A percentile compares a stretch with the other conserved stretches of the same genome.
These are phyloP conservation scores for Botrytis porri DNA, from an alignment of 2,329 filamentous ascomycete genomes.

Conservation along the genomic window DNA sequence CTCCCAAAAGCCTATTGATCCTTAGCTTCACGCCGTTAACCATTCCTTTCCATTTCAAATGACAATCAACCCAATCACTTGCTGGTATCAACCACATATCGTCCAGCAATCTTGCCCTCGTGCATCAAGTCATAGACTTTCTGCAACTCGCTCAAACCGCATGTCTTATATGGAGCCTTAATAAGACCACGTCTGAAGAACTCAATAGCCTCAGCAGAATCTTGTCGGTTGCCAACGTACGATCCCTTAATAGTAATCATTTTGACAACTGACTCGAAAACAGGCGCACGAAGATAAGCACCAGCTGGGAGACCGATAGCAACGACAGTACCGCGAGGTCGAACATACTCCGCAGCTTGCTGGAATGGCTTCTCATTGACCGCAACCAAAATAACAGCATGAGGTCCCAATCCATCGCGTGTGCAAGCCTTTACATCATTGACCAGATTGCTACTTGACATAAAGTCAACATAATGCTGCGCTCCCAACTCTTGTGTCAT, in stretches of 20 bases:
- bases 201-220: constrained; percentile 84
- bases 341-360: constrained; percentile 84
- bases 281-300: constrained; percentile 76
- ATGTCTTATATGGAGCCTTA: constrained; percentile 81
- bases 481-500: constrained; percentile 71
- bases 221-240: constrained; percentile 90
- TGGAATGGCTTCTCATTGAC: constrained; percentile 92
- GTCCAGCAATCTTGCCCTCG: constrained; percentile 68
- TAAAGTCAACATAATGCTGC: constrained; percentile 75
- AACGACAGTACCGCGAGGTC: constrained; percentile 76
- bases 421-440: constrained; percentile 81
- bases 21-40: background rate
- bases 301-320: constrained; percentile 85
- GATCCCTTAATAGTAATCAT: constrained; percentile 93
- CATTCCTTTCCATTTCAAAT: background rate
- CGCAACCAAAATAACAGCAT: constrained; percentile 83
- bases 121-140: constrained; percentile 76
- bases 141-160: constrained; percentile 75
- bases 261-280: constrained; percentile 83
- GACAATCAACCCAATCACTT: constrained; percentile 44
- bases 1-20: background rate
- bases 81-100: constrained; percentile 75
- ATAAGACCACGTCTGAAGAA: constrained; percentile 80
- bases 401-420: constrained; percentile 75
- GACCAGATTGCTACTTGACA: constrained; percentile 70